These are phyloP conservation scores for Erodium texanum DNA, from an alignment of 441 rosid species.

Conservation along the genomic window DNA sequence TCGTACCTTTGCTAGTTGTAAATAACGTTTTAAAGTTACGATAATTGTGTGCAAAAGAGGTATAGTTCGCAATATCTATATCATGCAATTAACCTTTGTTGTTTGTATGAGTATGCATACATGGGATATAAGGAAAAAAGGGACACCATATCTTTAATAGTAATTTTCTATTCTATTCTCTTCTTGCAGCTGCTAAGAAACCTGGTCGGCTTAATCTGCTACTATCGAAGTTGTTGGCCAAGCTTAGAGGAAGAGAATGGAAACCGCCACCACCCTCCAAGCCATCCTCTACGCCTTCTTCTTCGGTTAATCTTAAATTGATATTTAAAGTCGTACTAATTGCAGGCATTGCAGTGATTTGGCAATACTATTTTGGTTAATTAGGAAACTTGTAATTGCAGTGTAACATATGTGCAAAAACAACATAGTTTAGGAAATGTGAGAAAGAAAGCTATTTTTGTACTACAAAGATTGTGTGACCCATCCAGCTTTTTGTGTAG, in stretches of 20 bases:
- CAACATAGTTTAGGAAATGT: constrained; percentile 9
- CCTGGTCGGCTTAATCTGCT: constrained; percentile 32
- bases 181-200: constrained; percentile 41
- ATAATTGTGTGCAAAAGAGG: no score
- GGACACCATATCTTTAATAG: no score
- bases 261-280: constrained; percentile 15
- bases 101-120: no score
- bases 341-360: constrained; percentile 51
- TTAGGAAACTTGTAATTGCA: constrained; percentile 3
- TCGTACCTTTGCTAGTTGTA: no score
- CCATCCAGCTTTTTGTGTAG: neutral
- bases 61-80: no score
- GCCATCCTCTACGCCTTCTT: constrained; percentile 22
- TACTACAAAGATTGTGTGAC: neutral
- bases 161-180: neutral
- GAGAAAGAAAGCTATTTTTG: constrained; percentile 6
- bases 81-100: no score
- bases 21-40: no score
- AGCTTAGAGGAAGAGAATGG: constrained; percentile 48
- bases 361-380: constrained; percentile 46
- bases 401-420: constrained; percentile 20
- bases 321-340: constrained; percentile 49
- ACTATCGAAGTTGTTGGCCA: constrained; percentile 42
- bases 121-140: no score
- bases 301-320: constrained; percentile 38